Evolutionary conservation across 2,329 filamentous ascomycete genomes (phyloP).

Genomic region (Epichloe sibirici): DNA sequence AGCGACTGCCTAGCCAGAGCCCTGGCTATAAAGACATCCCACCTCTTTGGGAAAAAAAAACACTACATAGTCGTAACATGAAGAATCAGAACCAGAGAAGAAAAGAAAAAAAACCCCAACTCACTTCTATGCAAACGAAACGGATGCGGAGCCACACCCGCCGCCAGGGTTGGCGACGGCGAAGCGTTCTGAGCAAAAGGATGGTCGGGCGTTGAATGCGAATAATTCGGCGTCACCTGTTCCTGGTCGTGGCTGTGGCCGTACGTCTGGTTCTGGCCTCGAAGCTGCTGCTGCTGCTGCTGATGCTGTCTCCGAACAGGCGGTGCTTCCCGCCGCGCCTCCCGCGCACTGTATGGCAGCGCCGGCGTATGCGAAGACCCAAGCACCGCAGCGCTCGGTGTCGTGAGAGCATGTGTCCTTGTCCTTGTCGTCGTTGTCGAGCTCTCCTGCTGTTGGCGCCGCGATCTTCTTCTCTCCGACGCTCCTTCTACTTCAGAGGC

Average conservation of each 20-base stretch:
- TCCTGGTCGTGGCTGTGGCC: slow-evolving; percentile 2
- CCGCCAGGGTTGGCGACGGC: slow-evolving; percentile 5
- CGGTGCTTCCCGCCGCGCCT: neutral
- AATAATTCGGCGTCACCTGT: slow-evolving; percentile 6
- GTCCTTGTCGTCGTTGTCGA: neutral
- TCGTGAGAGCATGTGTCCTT: neutral
- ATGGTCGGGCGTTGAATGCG: slow-evolving; percentile 11
- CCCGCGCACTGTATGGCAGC: neutral
- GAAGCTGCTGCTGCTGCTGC: slow-evolving; percentile 6
- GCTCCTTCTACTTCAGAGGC: neutral
- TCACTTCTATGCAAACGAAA: slow-evolving; percentile 26
- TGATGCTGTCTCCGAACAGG: slow-evolving; percentile 4
- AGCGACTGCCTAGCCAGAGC: no score
- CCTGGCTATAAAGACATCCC: no score
- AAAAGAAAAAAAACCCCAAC: slow-evolving; percentile 7
- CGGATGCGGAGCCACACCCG: slow-evolving; percentile 21
- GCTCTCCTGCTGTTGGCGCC: slow-evolving; percentile 1
- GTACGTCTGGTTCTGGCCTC: slow-evolving; percentile 5
- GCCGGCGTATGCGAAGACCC: neutral
- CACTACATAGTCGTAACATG: neutral
- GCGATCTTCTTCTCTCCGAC: neutral
- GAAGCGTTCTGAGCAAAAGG: slow-evolving; percentile 6
- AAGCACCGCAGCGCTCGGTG: neutral
- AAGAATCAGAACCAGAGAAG: neutral
- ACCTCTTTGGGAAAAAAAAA: no score